Evolutionary conservation across 352 stramenopile genomes (phyloP), one percentile per base, ranked within the genome.

Genomic region (Globisporangium spiculum): DNA sequence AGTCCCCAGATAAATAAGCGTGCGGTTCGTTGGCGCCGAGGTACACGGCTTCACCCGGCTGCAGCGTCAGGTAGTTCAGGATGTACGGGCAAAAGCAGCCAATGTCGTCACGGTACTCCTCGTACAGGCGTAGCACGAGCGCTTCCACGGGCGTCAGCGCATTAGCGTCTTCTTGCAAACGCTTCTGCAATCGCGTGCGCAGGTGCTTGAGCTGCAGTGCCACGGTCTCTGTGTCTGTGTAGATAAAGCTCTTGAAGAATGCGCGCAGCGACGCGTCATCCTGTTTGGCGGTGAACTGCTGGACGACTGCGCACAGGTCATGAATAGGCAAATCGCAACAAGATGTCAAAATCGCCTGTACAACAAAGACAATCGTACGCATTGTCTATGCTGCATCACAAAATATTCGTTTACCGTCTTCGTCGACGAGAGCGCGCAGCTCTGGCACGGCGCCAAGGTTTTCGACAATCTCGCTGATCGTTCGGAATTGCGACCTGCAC

Each of bases 21-120:
- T 99, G 98, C n/a, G 98, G 98, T 72, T 99, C 97, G 75, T 99
- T 99, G 4, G 98, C 96, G 20, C 84, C 94, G 63, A 99, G 94
- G 75, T 99, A 99, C 68, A 99, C 97, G 20, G 93, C 90, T 67
- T 99, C 94, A 7, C 98, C 98, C 0, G 93, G 93, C 38, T 97
- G 75, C 69, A 99, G 88, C 12, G 92, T 82, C 10, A 99, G 72
- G 76, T 99, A 98, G 78, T 99, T 99, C n/a, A 99, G 83, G 36
- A 99, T 80, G 68, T 98, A 97, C 5, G 98, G 97, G 59, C 96
- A 97, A 75, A 99, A 99, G 66, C 96, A 97, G 50, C 98, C 98
- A 62, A 98, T 93, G 77, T 99, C 98, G n/a, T 87, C 88, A 0
- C 91, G 94, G 77, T 99, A 99, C 71, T 99, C 87, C 57, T 91